Evolutionary conservation across 495 filamentous ascomycete genomes (phyloP).

Genomic region (Annulohypoxylon nitens): DNA sequence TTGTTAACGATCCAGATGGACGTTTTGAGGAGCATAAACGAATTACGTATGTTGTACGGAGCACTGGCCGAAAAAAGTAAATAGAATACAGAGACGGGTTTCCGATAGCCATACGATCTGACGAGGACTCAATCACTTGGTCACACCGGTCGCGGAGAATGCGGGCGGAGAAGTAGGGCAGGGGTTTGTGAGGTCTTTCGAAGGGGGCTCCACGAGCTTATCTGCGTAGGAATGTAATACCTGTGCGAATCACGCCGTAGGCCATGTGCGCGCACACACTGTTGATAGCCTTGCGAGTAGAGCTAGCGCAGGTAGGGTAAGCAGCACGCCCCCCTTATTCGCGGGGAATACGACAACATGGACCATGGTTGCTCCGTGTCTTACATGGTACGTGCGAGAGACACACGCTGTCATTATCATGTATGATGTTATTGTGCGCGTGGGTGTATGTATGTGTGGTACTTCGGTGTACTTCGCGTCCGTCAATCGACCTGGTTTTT

Average conservation of each 20-base stretch:
- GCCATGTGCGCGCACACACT: slow-evolving; percentile 17
- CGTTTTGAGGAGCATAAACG: neutral
- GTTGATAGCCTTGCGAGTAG: slow-evolving; percentile 19
- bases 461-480: slow-evolving; percentile 18
- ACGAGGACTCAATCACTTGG: neutral
- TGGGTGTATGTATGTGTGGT: neutral
- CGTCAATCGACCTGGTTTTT: neutral
- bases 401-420: neutral
- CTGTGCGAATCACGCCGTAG: slow-evolving; percentile 40
- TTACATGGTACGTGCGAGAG: slow-evolving; percentile 21
- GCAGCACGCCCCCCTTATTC: slow-evolving; percentile 21
- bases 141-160: slow-evolving; percentile 34
- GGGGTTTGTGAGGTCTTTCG: neutral
- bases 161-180: slow-evolving; percentile 20
- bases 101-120: slow-evolving; percentile 6
- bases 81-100: slow-evolving; percentile 35
- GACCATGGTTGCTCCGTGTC: slow-evolving; percentile 14
- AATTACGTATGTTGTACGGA: slow-evolving; percentile 20
- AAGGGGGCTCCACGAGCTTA: slow-evolving; percentile 44
- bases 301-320: slow-evolving; percentile 11
- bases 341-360: slow-evolving; percentile 26
- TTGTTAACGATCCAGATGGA: neutral
- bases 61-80: slow-evolving; percentile 33
- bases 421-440: neutral
- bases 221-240: slow-evolving; percentile 45